Evolutionary conservation across 179 eudicot species (phyloP).

Genomic region (Amaranthus tricolor): DNA sequence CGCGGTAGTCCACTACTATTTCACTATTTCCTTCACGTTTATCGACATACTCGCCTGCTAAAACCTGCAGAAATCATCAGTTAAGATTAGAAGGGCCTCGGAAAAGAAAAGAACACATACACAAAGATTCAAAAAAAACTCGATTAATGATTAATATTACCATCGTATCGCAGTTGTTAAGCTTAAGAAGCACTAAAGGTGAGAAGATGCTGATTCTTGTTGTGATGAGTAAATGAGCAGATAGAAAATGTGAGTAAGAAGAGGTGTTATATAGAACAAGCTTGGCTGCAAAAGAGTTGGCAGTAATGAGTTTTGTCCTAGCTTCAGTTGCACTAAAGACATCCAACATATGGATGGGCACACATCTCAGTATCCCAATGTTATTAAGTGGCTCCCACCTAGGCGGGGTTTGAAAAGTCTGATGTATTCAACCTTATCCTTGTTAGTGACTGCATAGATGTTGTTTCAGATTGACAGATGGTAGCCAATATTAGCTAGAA

Average conservation of each 20-base stretch:
- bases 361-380: too few relatives aligned
- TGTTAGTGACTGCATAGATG: too few relatives aligned
- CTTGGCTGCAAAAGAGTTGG: neutral
- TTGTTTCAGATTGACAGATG: too few relatives aligned
- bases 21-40: conserved; percentile 40
- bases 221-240: neutral
- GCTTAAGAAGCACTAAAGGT: conserved; percentile 6
- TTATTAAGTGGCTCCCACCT: too few relatives aligned
- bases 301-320: conserved; percentile 2
- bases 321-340: conserved; percentile 14
- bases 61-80: conserved; percentile 38
- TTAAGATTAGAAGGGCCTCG: neutral
- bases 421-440: too few relatives aligned
- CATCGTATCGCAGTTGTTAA: conserved; percentile 23
- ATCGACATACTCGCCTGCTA: conserved; percentile 31
- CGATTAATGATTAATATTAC: conserved; percentile 11
- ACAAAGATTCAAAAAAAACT: neutral
- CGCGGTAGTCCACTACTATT: conserved; percentile 52
- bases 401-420: too few relatives aligned
- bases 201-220: neutral
- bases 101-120: neutral
- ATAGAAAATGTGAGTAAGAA: neutral
- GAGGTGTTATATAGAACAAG: neutral
- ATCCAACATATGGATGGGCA: conserved; percentile 15
- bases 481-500: too few relatives aligned